Percentiles rank a stretch among this genome's conserved stretches.
These are phyloP conservation scores for Xylariales sp. DNA, from an alignment of 2,329 filamentous ascomycete genomes.

Conservation along the genomic window DNA sequence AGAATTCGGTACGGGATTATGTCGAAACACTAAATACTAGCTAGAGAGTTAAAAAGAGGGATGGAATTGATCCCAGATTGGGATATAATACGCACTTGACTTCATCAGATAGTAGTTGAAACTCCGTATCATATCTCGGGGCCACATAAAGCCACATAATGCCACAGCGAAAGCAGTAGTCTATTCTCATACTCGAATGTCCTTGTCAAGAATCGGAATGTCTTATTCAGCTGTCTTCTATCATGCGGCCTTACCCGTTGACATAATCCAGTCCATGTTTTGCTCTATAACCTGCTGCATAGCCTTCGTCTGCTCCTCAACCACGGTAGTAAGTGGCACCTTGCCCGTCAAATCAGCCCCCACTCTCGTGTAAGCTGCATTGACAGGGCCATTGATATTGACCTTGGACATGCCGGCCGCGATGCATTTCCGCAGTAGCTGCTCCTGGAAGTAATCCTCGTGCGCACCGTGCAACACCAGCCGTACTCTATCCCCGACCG, in stretches of 20 bases:
- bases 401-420: slow-evolving; percentile 17
- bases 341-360: slow-evolving; percentile 18
- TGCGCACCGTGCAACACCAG: slow-evolving; percentile 17
- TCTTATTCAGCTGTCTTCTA: background rate
- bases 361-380: slow-evolving; percentile 13
- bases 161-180: too few species aligned
- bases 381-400: slow-evolving; percentile 23
- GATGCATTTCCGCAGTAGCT: slow-evolving; percentile 16
- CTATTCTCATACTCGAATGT: too few species aligned
- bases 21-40: slow-evolving; percentile 4
- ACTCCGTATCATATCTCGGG: too few species aligned
- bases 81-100: background rate
- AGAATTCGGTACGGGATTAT: slow-evolving; percentile 20
- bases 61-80: background rate
- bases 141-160: too few species aligned
- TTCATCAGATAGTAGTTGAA: too few species aligned
- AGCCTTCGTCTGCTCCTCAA: slow-evolving; percentile 21
- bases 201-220: background rate
- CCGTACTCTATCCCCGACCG: slow-evolving; percentile 4
- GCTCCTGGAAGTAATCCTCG: slow-evolving; percentile 20
- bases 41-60: background rate
- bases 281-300: slow-evolving; percentile 24
- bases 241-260: slow-evolving; percentile 14
- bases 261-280: slow-evolving; percentile 26
- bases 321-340: slow-evolving; percentile 18